These are phyloP conservation scores for Boechera stricta DNA, from an alignment of 345 rosid genomes.

Conservation along the genomic window DNA sequence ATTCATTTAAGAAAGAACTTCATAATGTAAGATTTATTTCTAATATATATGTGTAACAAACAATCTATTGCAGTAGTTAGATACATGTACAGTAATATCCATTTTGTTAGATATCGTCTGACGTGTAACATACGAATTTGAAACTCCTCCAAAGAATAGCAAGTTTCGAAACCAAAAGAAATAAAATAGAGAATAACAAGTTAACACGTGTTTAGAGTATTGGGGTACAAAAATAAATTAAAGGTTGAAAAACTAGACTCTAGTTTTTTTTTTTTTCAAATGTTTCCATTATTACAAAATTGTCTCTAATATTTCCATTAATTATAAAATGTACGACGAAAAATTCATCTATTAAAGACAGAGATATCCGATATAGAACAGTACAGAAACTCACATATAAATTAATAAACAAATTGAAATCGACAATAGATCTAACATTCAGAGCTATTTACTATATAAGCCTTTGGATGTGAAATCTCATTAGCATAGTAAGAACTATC, in stretches of 20 bases:
- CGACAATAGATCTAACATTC: too few relatives aligned
- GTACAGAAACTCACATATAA: too few relatives aligned
- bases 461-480: not conserved
- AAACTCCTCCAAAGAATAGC: not conserved
- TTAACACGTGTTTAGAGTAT: not conserved
- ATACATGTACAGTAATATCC: not conserved
- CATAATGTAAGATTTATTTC: not conserved
- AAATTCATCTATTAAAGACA: too few relatives aligned
- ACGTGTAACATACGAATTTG: not conserved
- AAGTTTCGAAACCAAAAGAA: not conserved
- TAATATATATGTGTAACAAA: not conserved
- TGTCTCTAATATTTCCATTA: too few relatives aligned
- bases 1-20: not conserved
- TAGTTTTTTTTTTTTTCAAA: not conserved
- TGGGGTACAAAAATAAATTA: not conserved
- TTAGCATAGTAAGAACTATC: not conserved
- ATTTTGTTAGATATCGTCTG: not conserved
- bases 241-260: not conserved
- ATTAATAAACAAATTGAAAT: too few relatives aligned
- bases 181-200: not conserved
- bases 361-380: too few relatives aligned
- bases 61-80: not conserved
- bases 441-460: not conserved
- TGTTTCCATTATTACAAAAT: too few relatives aligned
- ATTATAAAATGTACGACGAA: too few relatives aligned